These are phyloP conservation scores for Malus hybrid DNA, from an alignment of 331 rosid genomes.

Conservation along the genomic window DNA sequence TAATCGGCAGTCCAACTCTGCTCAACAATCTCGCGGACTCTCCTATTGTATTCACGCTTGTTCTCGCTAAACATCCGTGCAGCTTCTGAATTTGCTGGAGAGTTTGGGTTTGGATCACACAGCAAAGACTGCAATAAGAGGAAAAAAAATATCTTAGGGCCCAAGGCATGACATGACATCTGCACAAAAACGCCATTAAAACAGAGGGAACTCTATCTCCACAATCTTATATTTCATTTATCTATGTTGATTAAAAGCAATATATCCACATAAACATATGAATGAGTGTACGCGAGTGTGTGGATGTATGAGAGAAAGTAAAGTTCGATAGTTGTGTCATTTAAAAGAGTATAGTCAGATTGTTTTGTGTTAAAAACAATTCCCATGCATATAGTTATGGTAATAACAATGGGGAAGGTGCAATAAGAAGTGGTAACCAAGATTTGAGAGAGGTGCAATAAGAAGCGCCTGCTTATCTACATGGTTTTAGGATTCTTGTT, in stretches of 20 bases:
- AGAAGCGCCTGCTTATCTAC: neutral
- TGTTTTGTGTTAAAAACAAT: neutral
- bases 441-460: neutral
- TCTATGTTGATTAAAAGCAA: neutral
- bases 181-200: neutral
- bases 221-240: neutral
- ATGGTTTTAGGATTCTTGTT: neutral
- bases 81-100: constrained; percentile 97
- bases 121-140: constrained; percentile 72
- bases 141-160: neutral
- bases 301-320: neutral
- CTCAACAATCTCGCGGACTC: constrained; percentile 89
- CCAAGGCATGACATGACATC: neutral
- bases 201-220: neutral
- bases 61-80: constrained; percentile 93
- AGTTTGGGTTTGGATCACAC: constrained; percentile 94
- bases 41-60: constrained; percentile 91
- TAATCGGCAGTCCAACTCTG: constrained; percentile 99
- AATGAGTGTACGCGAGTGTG: neutral
- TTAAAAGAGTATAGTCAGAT: neutral
- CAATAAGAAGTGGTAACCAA: neutral
- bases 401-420: neutral
- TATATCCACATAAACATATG: neutral
- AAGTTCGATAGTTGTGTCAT: too few relatives aligned
- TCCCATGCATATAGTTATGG: neutral